phyloP scores from a whole-genome alignment of 352 stramenopile species.

The Paralagenidium karlingii region DNA sequence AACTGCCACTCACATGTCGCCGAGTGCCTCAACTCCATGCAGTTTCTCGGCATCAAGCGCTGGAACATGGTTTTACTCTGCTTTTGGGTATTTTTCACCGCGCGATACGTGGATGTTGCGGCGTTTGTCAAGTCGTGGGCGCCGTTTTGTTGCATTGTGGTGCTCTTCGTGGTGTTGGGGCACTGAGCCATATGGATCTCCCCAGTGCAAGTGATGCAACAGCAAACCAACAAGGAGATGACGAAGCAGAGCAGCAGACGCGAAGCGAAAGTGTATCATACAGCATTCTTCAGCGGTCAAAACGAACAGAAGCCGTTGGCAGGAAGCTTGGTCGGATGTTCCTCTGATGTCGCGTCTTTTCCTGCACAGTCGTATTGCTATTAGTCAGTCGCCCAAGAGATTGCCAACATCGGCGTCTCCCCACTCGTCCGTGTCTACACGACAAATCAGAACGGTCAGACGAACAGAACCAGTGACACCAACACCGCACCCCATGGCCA shows the following conservation, averaged over 20 bases:
- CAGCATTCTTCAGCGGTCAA: no score
- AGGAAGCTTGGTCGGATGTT: no score
- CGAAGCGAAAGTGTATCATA: no score
- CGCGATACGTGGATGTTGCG: constrained; percentile 27
- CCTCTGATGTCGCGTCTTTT: no score
- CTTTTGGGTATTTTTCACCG: constrained; percentile 71
- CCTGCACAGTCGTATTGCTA: neutral
- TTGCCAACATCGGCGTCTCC: constrained; percentile 68
- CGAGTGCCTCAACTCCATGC: constrained; percentile 39
- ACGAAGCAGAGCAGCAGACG: no score
- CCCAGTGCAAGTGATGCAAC: no score
- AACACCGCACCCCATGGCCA: neutral
- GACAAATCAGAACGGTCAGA: no score
- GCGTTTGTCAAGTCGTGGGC: constrained; percentile 27
- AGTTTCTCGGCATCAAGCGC: constrained; percentile 32
- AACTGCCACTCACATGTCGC: constrained; percentile 97
- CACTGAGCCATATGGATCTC: neutral
- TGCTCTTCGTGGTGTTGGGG: constrained; percentile 10
- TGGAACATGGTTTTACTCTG: constrained; percentile 78
- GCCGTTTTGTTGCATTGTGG: constrained; percentile 10
- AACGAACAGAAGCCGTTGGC: no score
- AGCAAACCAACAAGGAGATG: no score
- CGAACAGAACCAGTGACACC: neutral
- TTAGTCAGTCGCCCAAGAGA: constrained; percentile 41
- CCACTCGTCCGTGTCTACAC: constrained; percentile 63